Conservation (phyloP, 768 basidiomycete species). For the Polyporus arcularius region DNA sequence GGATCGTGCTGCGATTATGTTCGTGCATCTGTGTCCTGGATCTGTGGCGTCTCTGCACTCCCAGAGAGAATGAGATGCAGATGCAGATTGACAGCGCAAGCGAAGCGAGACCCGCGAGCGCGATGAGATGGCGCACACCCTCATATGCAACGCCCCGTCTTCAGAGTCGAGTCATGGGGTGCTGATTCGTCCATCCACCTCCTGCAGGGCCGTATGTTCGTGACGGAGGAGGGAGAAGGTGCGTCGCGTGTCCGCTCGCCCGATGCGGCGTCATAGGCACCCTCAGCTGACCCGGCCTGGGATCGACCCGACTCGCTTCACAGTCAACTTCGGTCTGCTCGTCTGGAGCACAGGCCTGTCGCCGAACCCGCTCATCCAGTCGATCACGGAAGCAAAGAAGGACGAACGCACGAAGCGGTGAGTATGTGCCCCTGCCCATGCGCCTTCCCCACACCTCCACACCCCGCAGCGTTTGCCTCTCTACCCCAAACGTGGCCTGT, state of each 20-base stretch:
- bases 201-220: slow-evolving; percentile 61
- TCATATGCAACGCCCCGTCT: too few relatives aligned
- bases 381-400: slow-evolving; percentile 61
- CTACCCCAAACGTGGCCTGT: neutral
- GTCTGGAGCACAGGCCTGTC: slow-evolving; percentile 90
- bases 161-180: neutral
- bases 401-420: slow-evolving; percentile 59
- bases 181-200: neutral
- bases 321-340: slow-evolving; percentile 79
- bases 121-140: neutral
- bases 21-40: neutral
- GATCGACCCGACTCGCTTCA: slow-evolving; percentile 1
- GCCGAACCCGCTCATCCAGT: slow-evolving; percentile 75
- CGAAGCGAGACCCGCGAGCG: neutral
- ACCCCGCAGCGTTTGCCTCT: neutral
- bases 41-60: neutral
- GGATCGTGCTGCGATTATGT: neutral
- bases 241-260: slow-evolving; percentile 8
- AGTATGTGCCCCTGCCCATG: slow-evolving; percentile 4
- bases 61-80: neutral
- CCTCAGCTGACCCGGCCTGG: too few relatives aligned
- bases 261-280: neutral
- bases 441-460: neutral
- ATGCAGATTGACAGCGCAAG: neutral
- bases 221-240: slow-evolving; percentile 76